Conservation (phyloP, 805 yeast species). For the Candida sphagnicola region DNA sequence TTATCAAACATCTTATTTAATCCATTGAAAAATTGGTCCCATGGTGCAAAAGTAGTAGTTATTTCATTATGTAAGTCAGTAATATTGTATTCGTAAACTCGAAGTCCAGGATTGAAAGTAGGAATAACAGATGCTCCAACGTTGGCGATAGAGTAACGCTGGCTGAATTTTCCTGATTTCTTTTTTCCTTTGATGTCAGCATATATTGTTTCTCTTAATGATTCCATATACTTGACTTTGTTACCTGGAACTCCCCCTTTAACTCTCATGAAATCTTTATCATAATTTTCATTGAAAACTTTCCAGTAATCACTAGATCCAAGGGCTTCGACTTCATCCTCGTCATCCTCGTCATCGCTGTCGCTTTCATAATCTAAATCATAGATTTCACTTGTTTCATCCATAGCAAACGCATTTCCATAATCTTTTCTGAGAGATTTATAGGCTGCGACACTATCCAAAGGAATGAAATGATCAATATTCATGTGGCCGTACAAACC, state of each 20-base stretch:
- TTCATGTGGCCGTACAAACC: conserved; percentile 89
- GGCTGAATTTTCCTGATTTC: conserved; percentile 42
- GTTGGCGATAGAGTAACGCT: conserved; percentile 66
- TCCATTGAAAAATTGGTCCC: conserved; percentile 56
- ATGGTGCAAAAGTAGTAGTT: conserved; percentile 37
- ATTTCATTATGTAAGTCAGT: conserved; percentile 41
- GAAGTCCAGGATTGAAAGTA: conserved; percentile 76
- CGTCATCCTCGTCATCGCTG: conserved; percentile 20
- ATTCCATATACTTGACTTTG: conserved; percentile 61
- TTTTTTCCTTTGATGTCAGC: conserved; percentile 43
- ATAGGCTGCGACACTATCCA: conserved; percentile 69
- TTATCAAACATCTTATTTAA: conserved; percentile 35
- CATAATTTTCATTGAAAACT: conserved; percentile 10
- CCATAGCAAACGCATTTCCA: background rate
- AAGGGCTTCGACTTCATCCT: conserved; percentile 11
- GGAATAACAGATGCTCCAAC: conserved; percentile 76
- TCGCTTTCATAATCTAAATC: conserved; percentile 21
- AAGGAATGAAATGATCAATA: conserved; percentile 77
- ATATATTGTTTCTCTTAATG: conserved; percentile 51
- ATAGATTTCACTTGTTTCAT: conserved; percentile 12
- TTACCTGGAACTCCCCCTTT: conserved; percentile 66
- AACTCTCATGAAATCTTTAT: conserved; percentile 14
- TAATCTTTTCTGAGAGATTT: conserved; percentile 33
- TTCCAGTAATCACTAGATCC: conserved; percentile 9
- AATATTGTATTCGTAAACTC: conserved; percentile 84